These are phyloP conservation scores for Mallotus nudiflorus DNA, from an alignment of 345 rosid species.

Conservation along the genomic window DNA sequence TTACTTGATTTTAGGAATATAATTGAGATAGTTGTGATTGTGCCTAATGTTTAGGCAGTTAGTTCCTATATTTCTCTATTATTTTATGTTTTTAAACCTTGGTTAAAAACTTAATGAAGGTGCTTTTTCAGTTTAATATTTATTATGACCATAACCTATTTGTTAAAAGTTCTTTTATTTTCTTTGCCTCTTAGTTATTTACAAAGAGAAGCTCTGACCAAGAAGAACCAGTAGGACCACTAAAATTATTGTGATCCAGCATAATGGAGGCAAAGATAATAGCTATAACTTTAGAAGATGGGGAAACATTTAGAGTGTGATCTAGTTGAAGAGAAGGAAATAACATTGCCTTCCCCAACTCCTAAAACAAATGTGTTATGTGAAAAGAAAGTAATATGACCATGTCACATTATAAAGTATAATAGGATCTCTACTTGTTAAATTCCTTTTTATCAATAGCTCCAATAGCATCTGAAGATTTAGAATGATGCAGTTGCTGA, in stretches of 20 bases:
- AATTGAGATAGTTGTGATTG: too few relatives aligned
- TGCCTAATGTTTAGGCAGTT: too few relatives aligned
- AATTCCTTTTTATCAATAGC: constrained; percentile 50
- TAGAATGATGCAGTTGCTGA: constrained; percentile 39
- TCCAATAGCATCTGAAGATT: constrained; percentile 49
- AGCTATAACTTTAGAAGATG: constrained; percentile 81
- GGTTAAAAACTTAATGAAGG: too few relatives aligned
- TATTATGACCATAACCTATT: too few relatives aligned
- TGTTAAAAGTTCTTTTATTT: too few relatives aligned
- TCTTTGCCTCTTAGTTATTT: too few relatives aligned
- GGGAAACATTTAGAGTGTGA: constrained; percentile 73
- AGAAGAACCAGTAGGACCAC: constrained; percentile 53
- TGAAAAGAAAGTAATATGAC: constrained; percentile 83
- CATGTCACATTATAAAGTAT: constrained; percentile 89
- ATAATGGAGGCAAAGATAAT: constrained; percentile 75
- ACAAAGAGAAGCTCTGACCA: constrained; percentile 77
- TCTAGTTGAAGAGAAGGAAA: constrained; percentile 94
- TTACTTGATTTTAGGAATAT: too few relatives aligned
- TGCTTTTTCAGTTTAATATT: too few relatives aligned
- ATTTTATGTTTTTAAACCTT: too few relatives aligned
- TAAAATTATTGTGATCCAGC: constrained; percentile 73
- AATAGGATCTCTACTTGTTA: constrained; percentile 76
- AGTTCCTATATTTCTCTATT: too few relatives aligned
- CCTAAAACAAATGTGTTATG: constrained; percentile 87
- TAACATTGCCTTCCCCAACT: constrained; percentile 91